Evolutionary conservation across 768 basidiomycete species (phyloP), one percentile per base, ranked within the genome.

Genomic region (Termitomyces sp.): DNA sequence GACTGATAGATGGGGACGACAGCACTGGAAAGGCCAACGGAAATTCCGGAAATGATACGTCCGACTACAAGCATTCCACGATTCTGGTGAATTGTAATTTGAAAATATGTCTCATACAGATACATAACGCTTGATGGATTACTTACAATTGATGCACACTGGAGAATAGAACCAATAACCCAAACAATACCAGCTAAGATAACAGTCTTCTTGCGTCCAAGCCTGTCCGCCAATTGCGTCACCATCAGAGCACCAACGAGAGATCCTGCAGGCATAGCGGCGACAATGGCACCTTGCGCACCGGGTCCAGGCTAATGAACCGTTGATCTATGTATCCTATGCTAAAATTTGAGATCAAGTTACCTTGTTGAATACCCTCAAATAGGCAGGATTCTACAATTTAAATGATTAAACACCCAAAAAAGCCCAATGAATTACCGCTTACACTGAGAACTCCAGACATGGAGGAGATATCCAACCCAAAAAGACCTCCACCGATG

Each of bases 391-490:
- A 59, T 81, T 82, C 78, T 81, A 55, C 35, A 6, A 16, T 24
- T 24, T 7, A 35, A 8, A 1, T 11, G 2, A 18, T 49, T 32
- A 20, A 22, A 28, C 16, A 44, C 12, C 42, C 12, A 58, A 50
- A 57, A n/a, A 35, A 4, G 16, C 2, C 20, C 13, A 50, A 46
- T 3, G 9, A 38, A 13, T 36, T 15, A 4, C 16, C 38, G 69
- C 76, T 62, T 65, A 85, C 84, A 58, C 71, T 87, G 65, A 91
- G 74, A 55, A 91, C 88, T 8, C 86, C 89, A 55, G 89, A 88
- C 89, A 91, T 91, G 69, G 88, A 91, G 67, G 89, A 88, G 68
- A 91, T 90, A 78, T 91, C 90, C 76, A 91, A 71, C 71, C 90
- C 90, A 69, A 91, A 91, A 40, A 91, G 82, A 53, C 87, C 87